phyloP scores from a whole-genome alignment of 163 green algal genomes.

The Scenedesmus sp. region DNA sequence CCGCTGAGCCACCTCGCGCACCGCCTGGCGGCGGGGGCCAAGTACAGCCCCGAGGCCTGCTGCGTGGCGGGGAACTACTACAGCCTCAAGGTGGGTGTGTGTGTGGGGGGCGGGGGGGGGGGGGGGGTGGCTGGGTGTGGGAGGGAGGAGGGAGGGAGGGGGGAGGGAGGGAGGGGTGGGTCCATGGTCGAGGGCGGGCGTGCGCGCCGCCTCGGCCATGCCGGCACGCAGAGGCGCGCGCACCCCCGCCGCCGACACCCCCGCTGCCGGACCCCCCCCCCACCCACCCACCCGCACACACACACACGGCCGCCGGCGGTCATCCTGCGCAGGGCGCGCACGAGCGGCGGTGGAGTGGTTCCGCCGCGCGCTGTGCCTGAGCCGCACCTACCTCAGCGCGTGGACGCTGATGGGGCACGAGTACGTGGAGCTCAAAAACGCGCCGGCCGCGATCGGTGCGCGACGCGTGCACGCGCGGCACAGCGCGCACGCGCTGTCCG shows the following conservation, averaged over 20 bases:
- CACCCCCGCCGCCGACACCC: too few species aligned
- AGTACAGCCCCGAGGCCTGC: constrained; percentile 93
- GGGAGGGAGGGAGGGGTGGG: too few species aligned
- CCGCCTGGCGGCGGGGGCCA: constrained; percentile 46
- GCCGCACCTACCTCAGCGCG: constrained; percentile 79
- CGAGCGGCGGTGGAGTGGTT: constrained; percentile 93
- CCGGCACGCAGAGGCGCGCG: too few species aligned
- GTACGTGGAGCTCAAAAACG: constrained; percentile 99
- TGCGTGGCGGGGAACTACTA: constrained; percentile 99
- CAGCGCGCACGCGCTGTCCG: not conserved
- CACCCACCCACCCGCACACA: too few species aligned
- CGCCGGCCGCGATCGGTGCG: constrained; percentile 88
- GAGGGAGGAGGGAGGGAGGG: too few species aligned
- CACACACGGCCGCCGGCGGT: too few species aligned
- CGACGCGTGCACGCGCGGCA: constrained; percentile 10
- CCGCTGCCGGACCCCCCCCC: too few species aligned
- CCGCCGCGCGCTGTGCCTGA: constrained; percentile 87
- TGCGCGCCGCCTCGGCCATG: too few species aligned
- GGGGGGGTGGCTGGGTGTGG: too few species aligned
- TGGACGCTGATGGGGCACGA: constrained; percentile 98
- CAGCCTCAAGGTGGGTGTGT: constrained; percentile 80
- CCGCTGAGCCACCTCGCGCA: constrained; percentile 87
- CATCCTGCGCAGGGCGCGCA: constrained; percentile 57
- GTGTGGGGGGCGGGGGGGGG: too few species aligned
- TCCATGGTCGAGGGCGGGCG: too few species aligned